Conservation (phyloP, 2,329 filamentous ascomycete genomes). For the Nothophaeocryptopus gaeumannii region DNA sequence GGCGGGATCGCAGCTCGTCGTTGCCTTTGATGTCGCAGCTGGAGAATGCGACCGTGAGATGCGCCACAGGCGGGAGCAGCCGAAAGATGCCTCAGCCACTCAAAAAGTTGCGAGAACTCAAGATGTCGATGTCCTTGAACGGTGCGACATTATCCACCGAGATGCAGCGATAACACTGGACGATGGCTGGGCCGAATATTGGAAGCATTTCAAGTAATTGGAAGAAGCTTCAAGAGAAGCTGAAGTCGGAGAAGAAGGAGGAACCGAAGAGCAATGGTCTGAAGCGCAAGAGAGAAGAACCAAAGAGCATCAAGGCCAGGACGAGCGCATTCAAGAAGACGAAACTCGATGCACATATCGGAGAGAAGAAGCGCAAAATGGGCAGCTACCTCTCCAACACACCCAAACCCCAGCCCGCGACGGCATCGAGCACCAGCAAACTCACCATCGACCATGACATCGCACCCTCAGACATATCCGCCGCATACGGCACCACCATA, state of each 20-base stretch:
- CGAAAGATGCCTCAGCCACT: background rate
- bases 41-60: constrained; percentile 19
- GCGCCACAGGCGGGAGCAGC: constrained; percentile 4
- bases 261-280: constrained; percentile 31
- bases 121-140: background rate
- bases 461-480: constrained; percentile 59
- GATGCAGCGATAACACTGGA: constrained; percentile 9
- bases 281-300: constrained; percentile 35
- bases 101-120: background rate
- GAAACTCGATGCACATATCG: constrained; percentile 14
- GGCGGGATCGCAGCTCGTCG: constrained; percentile 14
- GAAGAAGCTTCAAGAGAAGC: constrained; percentile 70
- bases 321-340: constrained; percentile 22
- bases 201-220: constrained; percentile 59
- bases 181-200: constrained; percentile 39
- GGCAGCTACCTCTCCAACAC: constrained; percentile 41
- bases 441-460: constrained; percentile 45
- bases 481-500: constrained; percentile 61
- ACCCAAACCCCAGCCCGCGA: constrained; percentile 50
- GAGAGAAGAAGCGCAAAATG: constrained; percentile 48
- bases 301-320: constrained; percentile 19
- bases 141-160: background rate
- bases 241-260: constrained; percentile 38
- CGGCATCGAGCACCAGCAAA: constrained; percentile 34
- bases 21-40: constrained; percentile 8